Conservation (phyloP, 2,329 filamentous ascomycete genomes). For the Dactylellina cionopaga region DNA sequence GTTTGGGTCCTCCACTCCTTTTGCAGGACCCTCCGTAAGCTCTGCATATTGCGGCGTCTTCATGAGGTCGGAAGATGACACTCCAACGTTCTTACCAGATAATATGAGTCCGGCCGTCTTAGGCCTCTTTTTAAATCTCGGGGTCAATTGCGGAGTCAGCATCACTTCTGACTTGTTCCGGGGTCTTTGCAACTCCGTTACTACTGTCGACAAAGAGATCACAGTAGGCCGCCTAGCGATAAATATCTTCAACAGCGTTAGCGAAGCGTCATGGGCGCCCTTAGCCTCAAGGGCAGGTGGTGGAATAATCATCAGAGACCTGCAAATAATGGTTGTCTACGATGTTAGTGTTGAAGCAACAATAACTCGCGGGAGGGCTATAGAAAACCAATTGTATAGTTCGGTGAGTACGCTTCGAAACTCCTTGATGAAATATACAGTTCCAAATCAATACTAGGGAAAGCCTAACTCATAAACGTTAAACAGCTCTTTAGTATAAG, state of each 20-base stretch:
- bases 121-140: slow-evolving; percentile 4
- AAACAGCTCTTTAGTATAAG: neutral
- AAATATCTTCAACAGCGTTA: neutral
- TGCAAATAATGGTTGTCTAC: slow-evolving; percentile 7
- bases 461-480: neutral
- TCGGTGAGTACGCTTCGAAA: neutral
- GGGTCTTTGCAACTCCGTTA: neutral
- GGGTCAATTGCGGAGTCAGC: neutral
- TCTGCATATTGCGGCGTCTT: neutral
- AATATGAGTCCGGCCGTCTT: slow-evolving; percentile 4
- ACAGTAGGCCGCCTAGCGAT: neutral
- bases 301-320: slow-evolving; percentile 2
- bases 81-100: neutral
- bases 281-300: neutral
- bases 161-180: neutral
- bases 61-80: neutral
- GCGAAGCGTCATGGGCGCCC: neutral
- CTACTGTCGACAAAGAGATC: neutral
- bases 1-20: neutral
- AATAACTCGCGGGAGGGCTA: slow-evolving; percentile 1
- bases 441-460: neutral
- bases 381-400: slow-evolving; percentile 4
- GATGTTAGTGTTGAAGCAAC: neutral
- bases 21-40: neutral
- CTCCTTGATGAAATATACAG: neutral